Evolutionary conservation across 1,284 basidiomycete genomes (phyloP).

Genomic region (Phylloporus sp.): DNA sequence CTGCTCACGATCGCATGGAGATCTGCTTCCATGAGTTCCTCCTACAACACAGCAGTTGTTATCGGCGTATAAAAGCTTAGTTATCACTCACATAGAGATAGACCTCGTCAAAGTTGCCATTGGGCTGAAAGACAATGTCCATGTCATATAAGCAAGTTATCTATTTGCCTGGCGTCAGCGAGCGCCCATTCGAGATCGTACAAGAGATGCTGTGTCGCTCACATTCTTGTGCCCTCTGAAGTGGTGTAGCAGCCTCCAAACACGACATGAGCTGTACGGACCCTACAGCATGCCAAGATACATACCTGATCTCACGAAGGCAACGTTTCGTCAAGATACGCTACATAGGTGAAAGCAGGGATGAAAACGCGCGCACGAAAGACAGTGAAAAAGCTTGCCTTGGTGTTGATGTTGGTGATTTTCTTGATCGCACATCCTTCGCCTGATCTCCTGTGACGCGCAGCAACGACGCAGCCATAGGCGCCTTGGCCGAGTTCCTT

Average conservation of each 20-base stretch:
- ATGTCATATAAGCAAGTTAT: conserved; percentile 95
- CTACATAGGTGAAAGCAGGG: conserved; percentile 47
- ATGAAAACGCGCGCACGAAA: conserved; percentile 1
- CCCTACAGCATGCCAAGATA: conserved; percentile 20
- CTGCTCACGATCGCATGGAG: conserved; percentile 90
- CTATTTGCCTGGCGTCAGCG: conserved; percentile 46
- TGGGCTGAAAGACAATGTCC: conserved; percentile 92
- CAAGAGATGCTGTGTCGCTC: conserved; percentile 19
- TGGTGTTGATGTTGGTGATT: conserved; percentile 97
- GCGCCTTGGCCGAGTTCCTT: conserved; percentile 96
- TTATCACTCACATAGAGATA: conserved; percentile 81
- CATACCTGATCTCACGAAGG: conserved; percentile 89
- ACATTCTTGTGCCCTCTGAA: conserved; percentile 98
- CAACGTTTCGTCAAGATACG: conserved; percentile 95
- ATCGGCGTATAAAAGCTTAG: conserved; percentile 4
- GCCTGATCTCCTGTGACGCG: conserved; percentile 82
- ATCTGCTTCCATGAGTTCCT: conserved; percentile 99
- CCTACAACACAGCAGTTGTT: conserved; percentile 51
- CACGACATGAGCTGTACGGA: conserved; percentile 15
- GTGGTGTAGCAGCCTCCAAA: conserved; percentile 83
- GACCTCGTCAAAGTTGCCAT: conserved; percentile 92
- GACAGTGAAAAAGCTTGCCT: conserved; percentile 56
- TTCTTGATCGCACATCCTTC: conserved; percentile 96
- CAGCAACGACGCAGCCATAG: conserved; percentile 91
- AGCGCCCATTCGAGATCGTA: conserved; percentile 7